Evolutionary conservation across 345 rosid genomes (phyloP), one percentile per base, ranked within the genome.

Genomic region (Lepidium sativum): DNA sequence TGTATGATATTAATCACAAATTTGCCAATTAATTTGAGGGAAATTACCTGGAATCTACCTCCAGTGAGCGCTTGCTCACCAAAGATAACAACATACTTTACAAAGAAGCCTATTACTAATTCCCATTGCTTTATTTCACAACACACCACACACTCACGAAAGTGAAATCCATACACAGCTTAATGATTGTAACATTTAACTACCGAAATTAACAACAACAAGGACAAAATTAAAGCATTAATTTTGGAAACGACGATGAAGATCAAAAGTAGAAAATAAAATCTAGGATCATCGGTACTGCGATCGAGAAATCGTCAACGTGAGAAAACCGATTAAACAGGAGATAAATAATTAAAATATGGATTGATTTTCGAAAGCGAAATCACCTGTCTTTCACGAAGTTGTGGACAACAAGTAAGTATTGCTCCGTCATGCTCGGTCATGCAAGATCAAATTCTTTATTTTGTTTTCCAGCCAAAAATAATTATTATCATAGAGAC

Each of bases 51-150:
- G 99, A 88, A 80, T 85, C 97, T 80, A 77, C 86, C 85, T 90
- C 99, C 82, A 86, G 82, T 35, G 89, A 78, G 78, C 92, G 97
- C 72, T 79, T 83, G 81, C 95, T 90, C 86, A 90, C 80, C 86
- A 94, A 84, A 81, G 97, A 94, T 86, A 87, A 80, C 90, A 90
- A 80, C 97, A 90, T 94, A 77, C 76, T 90, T 86, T 74, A 78
- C 81, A 75, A 65, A 72, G 20, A 80, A 70, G 38, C 47, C 34
- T 83, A 70, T 49, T 81, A 74, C 78, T 72, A 69, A 80, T 34
- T 68, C 87, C 91, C 92, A 94, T 94, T 75, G 77, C 84, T 86
- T 79, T 83, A 78, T 9, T 67, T 70, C 42, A 32, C 71, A 60
- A 70, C 60, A 72, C 73, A 23, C n/a, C 41, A 12, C 53, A 62